These are phyloP conservation scores for Debaryomyces sp. DNA, from an alignment of 1,139 yeast genomes.

Conservation along the genomic window DNA sequence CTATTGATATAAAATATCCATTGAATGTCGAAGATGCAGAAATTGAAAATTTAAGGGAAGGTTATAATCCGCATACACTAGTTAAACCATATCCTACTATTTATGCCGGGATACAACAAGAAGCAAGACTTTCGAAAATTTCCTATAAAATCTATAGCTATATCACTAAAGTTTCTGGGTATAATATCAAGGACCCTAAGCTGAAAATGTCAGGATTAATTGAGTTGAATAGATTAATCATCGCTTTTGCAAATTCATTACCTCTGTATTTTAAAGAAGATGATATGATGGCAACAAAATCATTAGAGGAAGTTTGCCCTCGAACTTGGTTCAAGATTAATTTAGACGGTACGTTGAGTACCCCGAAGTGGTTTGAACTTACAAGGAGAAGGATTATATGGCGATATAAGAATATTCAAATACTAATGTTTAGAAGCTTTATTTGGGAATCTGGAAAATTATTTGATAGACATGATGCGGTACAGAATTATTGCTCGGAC, in stretches of 20 bases:
- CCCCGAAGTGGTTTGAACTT: constrained; percentile 47
- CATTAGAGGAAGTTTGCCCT: constrained; percentile 19
- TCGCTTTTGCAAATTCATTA: constrained; percentile 40
- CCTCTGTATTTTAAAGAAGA: constrained; percentile 54
- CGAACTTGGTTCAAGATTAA: constrained; percentile 9
- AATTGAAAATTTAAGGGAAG: constrained; percentile 14
- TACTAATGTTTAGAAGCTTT: constrained; percentile 56
- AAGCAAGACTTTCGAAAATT: constrained; percentile 52
- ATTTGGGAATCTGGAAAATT: constrained; percentile 49
- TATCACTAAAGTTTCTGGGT: constrained; percentile 17
- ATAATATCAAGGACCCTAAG: constrained; percentile 20
- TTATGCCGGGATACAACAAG: constrained; percentile 61
- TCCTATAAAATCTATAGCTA: constrained; percentile 53
- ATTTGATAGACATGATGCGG: not conserved
- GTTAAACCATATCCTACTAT: constrained; percentile 50
- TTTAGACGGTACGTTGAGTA: constrained; percentile 1
- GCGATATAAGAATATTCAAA: constrained; percentile 57
- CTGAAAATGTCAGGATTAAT: constrained; percentile 48
- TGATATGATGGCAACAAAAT: constrained; percentile 23
- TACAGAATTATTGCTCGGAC: constrained; percentile 23
- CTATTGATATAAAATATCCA: constrained; percentile 54
- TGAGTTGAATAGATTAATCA: constrained; percentile 47
- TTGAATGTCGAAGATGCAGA: constrained; percentile 54
- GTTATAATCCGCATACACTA: constrained; percentile 14
- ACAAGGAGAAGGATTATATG: constrained; percentile 54